A percentile compares a stretch with the other conserved stretches of the same genome.
phyloP scores from a whole-genome alignment of 257 asterid genomes.

The Apocynum venetum region DNA sequence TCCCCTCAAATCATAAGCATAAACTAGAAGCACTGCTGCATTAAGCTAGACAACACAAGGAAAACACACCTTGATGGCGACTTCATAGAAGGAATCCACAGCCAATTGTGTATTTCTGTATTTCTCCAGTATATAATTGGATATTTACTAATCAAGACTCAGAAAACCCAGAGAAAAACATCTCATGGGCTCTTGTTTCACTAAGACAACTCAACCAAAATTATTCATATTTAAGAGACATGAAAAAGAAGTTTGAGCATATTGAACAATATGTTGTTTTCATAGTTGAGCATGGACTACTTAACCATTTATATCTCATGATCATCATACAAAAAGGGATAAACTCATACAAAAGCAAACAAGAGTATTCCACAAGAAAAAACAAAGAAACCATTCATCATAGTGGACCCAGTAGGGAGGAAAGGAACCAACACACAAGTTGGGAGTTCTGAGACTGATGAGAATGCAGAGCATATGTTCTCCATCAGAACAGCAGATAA shows the following conservation, averaged over 20 bases:
- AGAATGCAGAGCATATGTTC: not conserved
- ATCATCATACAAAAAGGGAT: not conserved
- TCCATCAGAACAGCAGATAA: constrained; percentile 4
- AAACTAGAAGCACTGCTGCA: not conserved
- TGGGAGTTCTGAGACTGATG: not conserved
- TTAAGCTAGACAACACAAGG: not conserved
- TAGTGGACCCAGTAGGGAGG: not conserved
- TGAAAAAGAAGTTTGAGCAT: not conserved
- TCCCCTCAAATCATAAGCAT: not conserved
- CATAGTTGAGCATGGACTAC: not conserved
- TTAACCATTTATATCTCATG: not conserved
- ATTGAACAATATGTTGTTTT: not conserved
- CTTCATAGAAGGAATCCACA: not conserved
- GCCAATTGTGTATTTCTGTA: not conserved
- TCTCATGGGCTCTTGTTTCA: not conserved
- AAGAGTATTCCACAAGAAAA: not conserved
- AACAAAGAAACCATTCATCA: not conserved
- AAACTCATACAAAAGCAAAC: not conserved
- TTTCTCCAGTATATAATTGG: not conserved
- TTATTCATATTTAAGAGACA: not conserved
- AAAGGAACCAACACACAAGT: not conserved
- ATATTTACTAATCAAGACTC: not conserved
- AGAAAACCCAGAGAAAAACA: not conserved
- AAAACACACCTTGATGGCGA: not conserved
- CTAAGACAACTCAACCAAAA: not conserved